Evolutionary conservation across 805 yeast genomes (phyloP).

Genomic region (Metschnikowia santaceciliae): DNA sequence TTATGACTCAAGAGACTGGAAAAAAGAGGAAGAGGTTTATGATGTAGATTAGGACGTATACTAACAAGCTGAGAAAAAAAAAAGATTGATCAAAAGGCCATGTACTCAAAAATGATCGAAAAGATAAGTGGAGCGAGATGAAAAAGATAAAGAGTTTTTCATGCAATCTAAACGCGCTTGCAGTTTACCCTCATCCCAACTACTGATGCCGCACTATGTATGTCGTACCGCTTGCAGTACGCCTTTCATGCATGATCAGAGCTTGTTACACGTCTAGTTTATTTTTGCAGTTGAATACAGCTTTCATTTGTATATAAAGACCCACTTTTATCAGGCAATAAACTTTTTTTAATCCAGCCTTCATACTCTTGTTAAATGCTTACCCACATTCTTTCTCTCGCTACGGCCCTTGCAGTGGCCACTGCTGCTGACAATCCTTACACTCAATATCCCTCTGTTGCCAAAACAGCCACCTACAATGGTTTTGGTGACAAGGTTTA

Average conservation of each 20-base stretch:
- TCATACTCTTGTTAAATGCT: constrained; percentile 1
- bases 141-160: not conserved
- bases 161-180: not conserved
- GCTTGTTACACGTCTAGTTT: not conserved
- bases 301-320: not conserved
- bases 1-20: not conserved
- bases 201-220: not conserved
- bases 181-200: not conserved
- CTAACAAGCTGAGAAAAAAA: not conserved
- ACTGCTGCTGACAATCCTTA: constrained; percentile 5
- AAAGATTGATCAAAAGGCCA: not conserved
- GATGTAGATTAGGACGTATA: not conserved
- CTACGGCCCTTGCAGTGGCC: constrained; percentile 8
- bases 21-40: not conserved
- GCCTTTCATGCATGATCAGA: not conserved
- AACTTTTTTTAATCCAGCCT: not conserved
- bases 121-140: not conserved
- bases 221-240: not conserved
- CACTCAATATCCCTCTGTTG: constrained; percentile 33
- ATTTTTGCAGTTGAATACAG: not conserved
- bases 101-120: not conserved
- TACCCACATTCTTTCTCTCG: constrained; percentile 7
- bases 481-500: constrained; percentile 38
- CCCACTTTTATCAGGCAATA: not conserved
- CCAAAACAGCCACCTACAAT: constrained; percentile 36